phyloP scores from a whole-genome alignment of 495 filamentous ascomycete species.

The Annulohypoxylon stygium region DNA sequence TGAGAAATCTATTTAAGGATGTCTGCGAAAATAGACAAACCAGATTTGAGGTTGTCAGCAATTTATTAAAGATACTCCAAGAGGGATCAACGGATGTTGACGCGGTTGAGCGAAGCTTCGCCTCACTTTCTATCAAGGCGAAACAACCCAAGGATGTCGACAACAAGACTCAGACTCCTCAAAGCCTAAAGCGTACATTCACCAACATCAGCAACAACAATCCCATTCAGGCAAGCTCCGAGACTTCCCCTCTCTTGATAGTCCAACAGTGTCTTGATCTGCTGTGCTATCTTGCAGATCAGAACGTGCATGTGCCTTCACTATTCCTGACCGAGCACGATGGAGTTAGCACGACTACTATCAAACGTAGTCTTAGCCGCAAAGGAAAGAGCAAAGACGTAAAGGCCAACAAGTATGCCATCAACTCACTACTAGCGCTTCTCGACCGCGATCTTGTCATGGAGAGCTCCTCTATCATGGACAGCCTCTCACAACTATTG shows the following conservation, averaged over 20 bases:
- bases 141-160: constrained; percentile 77
- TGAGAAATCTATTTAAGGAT: constrained; percentile 87
- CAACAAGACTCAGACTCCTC: constrained; percentile 78
- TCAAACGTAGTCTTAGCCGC: constrained; percentile 81
- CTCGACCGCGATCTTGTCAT: constrained; percentile 93
- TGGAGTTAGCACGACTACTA: constrained; percentile 68
- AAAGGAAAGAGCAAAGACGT: constrained; percentile 88
- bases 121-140: constrained; percentile 89
- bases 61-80: constrained; percentile 93
- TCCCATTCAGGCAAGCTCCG: constrained; percentile 70
- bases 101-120: constrained; percentile 94
- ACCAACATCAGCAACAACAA: constrained; percentile 65
- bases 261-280: constrained; percentile 93
- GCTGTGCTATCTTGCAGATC: constrained; percentile 81
- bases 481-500: constrained; percentile 86
- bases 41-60: constrained; percentile 92
- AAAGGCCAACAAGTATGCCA: constrained; percentile 86
- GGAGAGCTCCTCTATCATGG: constrained; percentile 96
- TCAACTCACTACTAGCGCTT: constrained; percentile 89
- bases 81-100: constrained; percentile 93
- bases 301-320: constrained; percentile 83
- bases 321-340: constrained; percentile 99
- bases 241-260: constrained; percentile 92
- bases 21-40: constrained; percentile 96
- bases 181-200: constrained; percentile 76